phyloP scores from a whole-genome alignment of 345 rosid genomes.

The Arabidopsis suecica region DNA sequence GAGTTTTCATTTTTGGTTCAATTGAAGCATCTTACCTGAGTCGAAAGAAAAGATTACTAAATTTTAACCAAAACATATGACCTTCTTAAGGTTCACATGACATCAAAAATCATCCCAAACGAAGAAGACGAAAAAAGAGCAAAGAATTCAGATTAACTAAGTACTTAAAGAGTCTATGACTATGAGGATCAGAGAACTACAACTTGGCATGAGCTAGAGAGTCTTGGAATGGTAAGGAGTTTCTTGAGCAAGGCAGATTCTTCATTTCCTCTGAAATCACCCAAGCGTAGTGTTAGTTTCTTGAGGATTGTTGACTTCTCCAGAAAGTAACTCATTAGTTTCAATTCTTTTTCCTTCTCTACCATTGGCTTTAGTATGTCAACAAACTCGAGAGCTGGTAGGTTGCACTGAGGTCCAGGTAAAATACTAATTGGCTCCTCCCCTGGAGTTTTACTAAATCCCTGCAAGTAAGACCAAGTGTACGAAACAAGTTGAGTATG shows the following conservation, averaged over 20 bases:
- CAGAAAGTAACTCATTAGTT: neutral
- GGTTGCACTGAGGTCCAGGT: neutral
- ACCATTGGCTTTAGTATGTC: neutral
- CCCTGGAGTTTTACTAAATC: neutral
- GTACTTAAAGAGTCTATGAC: neutral
- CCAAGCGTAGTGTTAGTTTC: neutral
- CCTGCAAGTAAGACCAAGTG: neutral
- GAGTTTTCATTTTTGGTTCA: neutral
- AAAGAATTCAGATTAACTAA: too few relatives aligned
- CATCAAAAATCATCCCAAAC: too few relatives aligned
- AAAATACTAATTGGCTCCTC: neutral
- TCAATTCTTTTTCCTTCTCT: neutral
- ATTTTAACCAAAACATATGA: too few relatives aligned
- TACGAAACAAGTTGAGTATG: neutral
- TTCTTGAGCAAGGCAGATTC: neutral
- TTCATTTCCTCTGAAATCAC: neutral
- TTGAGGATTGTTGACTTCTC: neutral
- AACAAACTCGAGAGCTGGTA: neutral
- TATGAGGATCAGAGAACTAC: neutral
- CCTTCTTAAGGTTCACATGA: too few relatives aligned
- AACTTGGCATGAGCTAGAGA: neutral
- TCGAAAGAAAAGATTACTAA: too few relatives aligned
- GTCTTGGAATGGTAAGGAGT: neutral
- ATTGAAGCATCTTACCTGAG: neutral
- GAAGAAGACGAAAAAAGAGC: too few relatives aligned